Base-by-base conservation (phyloP, 116 monocot species). In the Dioscorea cayenensis region DNA sequence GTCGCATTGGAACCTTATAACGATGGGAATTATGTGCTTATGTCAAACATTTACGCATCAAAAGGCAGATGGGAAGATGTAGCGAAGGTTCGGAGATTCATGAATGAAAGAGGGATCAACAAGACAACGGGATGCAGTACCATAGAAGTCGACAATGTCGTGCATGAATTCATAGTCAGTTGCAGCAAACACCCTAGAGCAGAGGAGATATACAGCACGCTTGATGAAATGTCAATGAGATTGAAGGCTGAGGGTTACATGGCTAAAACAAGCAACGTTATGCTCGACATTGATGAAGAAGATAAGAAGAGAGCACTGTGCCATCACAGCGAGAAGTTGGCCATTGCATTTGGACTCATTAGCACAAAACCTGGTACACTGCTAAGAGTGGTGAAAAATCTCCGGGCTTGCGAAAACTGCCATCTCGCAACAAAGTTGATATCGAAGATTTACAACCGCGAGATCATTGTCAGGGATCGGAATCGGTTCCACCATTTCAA, bases 101-200 rank as follows among this genome's bases (percentile, higher is more conserved):
- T 92, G 85, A 81, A 68, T 20, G 75, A 59, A 7, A 38, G 36
- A 27, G 71, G 73, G 21, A 65, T 86, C 20, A n/a, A 25, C 11
- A 91, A 85, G 72, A 77, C 60, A 49, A 72, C 82, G 7, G 91
- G 83, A 14, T 85, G 85, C 32, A 92, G 92, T 66, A 86, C 81
- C 77, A 86, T 88, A 16, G 81, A 78, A 62, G 60, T 92, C 7
- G 72, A 66, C 65, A 79, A 78, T 70, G 67, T 60, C 12, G 75
- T 92, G 9, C 88, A 92, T 58, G 75, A 70, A 2, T 92, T 88
- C 72, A 60, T 76, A 9, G 83, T 77, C n/a, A 81, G 81, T 52
- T 83, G 84, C 25, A 67, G 60, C 8, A 23, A 32, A 13, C 84
- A 84, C 16, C 80, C 76, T 0, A 67, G 75, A 10, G 70, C 14